These are phyloP conservation scores for Paraconiothyrium brasiliense DNA, from an alignment of 2,329 filamentous ascomycete genomes.

Conservation along the genomic window DNA sequence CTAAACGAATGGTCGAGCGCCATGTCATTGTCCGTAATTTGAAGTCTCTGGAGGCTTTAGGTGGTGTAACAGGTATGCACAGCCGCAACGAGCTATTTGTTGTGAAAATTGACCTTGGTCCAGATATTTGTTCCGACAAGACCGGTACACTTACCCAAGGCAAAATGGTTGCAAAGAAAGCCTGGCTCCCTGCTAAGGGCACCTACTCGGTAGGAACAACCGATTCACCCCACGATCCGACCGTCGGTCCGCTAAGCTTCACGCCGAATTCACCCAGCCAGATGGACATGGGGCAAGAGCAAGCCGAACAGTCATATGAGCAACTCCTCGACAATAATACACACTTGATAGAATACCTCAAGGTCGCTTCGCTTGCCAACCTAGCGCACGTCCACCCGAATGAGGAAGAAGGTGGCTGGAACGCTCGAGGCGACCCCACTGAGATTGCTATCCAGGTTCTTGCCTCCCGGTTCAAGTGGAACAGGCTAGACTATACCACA, in stretches of 20 bases:
- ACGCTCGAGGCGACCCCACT: conserved; percentile 58
- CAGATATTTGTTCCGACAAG: conserved; percentile 63
- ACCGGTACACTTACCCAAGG: conserved; percentile 54
- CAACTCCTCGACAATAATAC: conserved; percentile 37
- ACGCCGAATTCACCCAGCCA: conserved; percentile 33
- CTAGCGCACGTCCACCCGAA: conserved; percentile 60
- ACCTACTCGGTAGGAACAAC: conserved; percentile 50
- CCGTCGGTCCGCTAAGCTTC: conserved; percentile 41
- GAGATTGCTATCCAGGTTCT: conserved; percentile 82
- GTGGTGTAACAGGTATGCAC: conserved; percentile 42
- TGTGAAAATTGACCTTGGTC: conserved; percentile 8
- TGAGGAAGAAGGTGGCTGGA: conserved; percentile 50
- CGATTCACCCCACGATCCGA: conserved; percentile 47
- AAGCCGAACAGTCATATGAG: conserved; percentile 23
- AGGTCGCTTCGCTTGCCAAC: conserved; percentile 57
- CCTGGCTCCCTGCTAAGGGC: conserved; percentile 49
- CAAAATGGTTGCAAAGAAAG: conserved; percentile 50
- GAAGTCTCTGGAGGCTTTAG: conserved; percentile 47
- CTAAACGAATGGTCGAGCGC: conserved; percentile 47
- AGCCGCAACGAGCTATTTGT: background rate
- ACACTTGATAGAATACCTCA: conserved; percentile 45
- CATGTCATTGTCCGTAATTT: conserved; percentile 49
- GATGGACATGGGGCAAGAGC: conserved; percentile 36
- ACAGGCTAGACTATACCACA: conserved; percentile 62
- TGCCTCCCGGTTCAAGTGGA: conserved; percentile 73